Base-by-base conservation (phyloP, 1,284 basidiomycete species). In the Cryptococcus sp. region DNA sequence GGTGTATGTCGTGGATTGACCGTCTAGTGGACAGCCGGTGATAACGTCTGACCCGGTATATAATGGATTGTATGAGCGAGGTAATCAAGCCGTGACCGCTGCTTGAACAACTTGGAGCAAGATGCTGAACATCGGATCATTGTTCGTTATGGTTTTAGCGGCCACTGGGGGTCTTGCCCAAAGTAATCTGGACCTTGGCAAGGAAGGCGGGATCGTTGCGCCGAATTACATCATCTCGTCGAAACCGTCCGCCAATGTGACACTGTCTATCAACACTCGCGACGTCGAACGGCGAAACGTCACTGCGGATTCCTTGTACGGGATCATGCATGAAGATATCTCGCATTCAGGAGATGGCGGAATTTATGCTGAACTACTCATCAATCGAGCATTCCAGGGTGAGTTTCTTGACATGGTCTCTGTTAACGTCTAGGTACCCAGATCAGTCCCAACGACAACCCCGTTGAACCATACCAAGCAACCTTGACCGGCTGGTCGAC, bases 261-360 rank as follows among this genome's bases (percentile, higher is more conserved):
- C 14, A 2, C 25, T 50, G 16, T 16, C 9, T 19, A 50, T 50
- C 25, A 45, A 24, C 13, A 50, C 49, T 9, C 42, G 45, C 19
- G 41, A 50, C 39, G 34, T 18, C n/a, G 44, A 41, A 2, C 18
- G 23, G 14, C 43, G 31, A 42, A 50, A 50, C 23, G 49, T 34
- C 16, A 50, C 49, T 9, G 49, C 49, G 2, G 41, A 41, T 10
- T 36, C 16, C n/a, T 21, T 50, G 49, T 50, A 50, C 37, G 49
- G 49, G 1, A 19, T 50, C 28, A 50, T 50, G 49, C 45, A 45
- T 45, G 49, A 50, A 23, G 49, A 50, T 19, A 50, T 50, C 31
- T 25, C 23, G 22, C 49, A 50, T 32, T 50, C 49, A 14, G 49
- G 49, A 16, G 49, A 50, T 45, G 49, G 49, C 16, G 49, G 49